Evolutionary conservation across 768 basidiomycete genomes (phyloP).

Genomic region (Macrolepiota albuminosa): DNA sequence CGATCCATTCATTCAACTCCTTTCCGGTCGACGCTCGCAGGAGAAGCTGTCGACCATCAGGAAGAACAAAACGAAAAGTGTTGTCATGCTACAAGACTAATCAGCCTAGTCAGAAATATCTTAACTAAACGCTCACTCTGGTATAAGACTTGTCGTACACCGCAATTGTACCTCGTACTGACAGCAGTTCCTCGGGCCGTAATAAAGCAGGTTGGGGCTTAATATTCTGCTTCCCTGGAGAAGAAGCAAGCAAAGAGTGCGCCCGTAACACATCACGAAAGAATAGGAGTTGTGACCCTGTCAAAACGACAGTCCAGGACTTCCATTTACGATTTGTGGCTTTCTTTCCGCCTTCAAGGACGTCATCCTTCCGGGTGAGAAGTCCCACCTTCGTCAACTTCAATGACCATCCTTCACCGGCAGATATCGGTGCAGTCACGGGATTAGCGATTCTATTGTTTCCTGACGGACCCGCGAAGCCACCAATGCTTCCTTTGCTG

Average conservation of each 20-base stretch:
- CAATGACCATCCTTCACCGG: slow-evolving; percentile 39
- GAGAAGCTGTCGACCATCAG: slow-evolving; percentile 77
- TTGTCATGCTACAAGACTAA: slow-evolving; percentile 46
- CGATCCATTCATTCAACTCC: slow-evolving; percentile 89
- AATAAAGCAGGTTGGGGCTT: slow-evolving; percentile 40
- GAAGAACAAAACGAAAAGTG: slow-evolving; percentile 73
- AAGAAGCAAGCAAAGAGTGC: slow-evolving; percentile 35
- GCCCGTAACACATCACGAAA: slow-evolving; percentile 72
- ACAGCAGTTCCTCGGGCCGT: slow-evolving; percentile 82
- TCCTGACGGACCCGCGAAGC: slow-evolving; percentile 21
- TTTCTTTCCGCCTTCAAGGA: slow-evolving; percentile 72
- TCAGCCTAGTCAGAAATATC: slow-evolving; percentile 4
- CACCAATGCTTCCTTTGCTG: slow-evolving; percentile 31
- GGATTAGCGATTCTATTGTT: slow-evolving; percentile 14
- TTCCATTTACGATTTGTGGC: slow-evolving; percentile 83
- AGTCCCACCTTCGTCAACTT: slow-evolving; percentile 79
- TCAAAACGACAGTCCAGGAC: slow-evolving; percentile 78
- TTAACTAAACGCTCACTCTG: slow-evolving; percentile 47
- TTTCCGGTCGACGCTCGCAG: slow-evolving; percentile 65
- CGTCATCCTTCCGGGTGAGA: slow-evolving; percentile 79
- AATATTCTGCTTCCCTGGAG: slow-evolving; percentile 26
- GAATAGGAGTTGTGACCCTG: slow-evolving; percentile 86
- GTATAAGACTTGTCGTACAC: slow-evolving; percentile 73
- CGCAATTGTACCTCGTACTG: slow-evolving; percentile 74
- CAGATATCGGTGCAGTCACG: slow-evolving; percentile 18